Conservation (phyloP, 139 green algal species). For the Auxenochlorella pyrenoidosa region DNA sequence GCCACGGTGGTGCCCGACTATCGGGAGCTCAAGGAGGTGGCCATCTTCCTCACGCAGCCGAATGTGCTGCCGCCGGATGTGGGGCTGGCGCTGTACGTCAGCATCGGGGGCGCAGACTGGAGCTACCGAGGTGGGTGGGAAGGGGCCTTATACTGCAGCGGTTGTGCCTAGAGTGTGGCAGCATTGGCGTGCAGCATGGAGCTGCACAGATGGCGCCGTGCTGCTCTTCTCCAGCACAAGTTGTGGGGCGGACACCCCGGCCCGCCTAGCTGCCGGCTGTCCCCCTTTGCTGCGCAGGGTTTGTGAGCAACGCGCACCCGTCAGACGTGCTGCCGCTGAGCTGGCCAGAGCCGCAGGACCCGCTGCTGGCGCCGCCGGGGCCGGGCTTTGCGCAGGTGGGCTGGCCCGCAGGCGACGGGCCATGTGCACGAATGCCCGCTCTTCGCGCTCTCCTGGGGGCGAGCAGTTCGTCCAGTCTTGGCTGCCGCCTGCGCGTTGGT, state of each 20-base stretch:
- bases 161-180: not conserved
- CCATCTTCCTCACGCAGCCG: slow-evolving; percentile 21
- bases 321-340: slow-evolving; percentile 43
- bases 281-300: not conserved
- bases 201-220: too few relatives aligned
- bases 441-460: not conserved
- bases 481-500: not conserved
- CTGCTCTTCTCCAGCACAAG: too few relatives aligned
- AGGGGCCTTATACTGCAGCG: too few relatives aligned
- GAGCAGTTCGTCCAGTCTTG: not conserved
- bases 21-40: slow-evolving; percentile 40
- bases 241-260: too few relatives aligned
- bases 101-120: slow-evolving; percentile 26
- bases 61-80: slow-evolving; percentile 39
- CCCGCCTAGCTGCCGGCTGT: not conserved
- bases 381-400: slow-evolving; percentile 29
- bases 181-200: not conserved
- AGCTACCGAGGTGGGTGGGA: not conserved
- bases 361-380: not conserved
- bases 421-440: not conserved
- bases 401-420: too few relatives aligned
- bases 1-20: slow-evolving; percentile 38
- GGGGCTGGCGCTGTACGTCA: slow-evolving; percentile 43
- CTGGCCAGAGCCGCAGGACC: slow-evolving; percentile 31
- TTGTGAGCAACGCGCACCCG: slow-evolving; percentile 40